Evolutionary conservation across 306 rosid species (phyloP), one percentile per base, ranked within the genome.

Genomic region (Ziziphus jujuba): DNA sequence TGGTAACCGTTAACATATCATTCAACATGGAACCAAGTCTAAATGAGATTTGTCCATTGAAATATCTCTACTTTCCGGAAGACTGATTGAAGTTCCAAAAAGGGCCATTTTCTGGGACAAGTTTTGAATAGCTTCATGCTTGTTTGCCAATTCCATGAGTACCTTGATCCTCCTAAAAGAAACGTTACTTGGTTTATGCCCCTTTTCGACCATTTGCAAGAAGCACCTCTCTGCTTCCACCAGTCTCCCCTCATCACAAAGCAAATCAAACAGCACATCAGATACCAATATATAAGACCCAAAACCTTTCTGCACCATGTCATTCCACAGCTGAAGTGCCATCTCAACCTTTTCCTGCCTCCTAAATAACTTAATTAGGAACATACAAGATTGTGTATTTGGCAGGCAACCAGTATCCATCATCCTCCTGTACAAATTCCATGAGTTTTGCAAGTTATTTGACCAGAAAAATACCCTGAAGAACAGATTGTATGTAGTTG

Each of bases 311-410:
- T 83, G 87, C 67, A 86, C 72, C 98, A 90, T 92, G 80, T 92
- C 93, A 70, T 82, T 83, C 98, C 97, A 92, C 44, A 92, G 74
- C 76, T 56, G 78, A 79, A 92, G 51, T 2, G 90, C 98, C 96
- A 90, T 86, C 43, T 90, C 97, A 66, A 83, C 89, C 75, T 84
- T 85, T 63, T 92, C 97, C 24, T 81, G 86, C 74, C 73, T 86
- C 87, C 21, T 83, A 80, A 84, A 84, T 80, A 88, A 67, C 82
- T 90, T 86, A 61, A 87, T 78, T 28, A 92, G 72, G 59, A 92
- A 92, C 97, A 92, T 86, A 59, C 97, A 90, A n/a, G 97, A 87
- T 56, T 90, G 90, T 1, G 98, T 92, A 63, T 88, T 90, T 12
- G 90, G 93, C 75, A 87, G 72, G 43, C 97, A 87, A 15, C 88